phyloP scores from a whole-genome alignment of 495 filamentous ascomycete genomes.

The Penicillium waksmanii region DNA sequence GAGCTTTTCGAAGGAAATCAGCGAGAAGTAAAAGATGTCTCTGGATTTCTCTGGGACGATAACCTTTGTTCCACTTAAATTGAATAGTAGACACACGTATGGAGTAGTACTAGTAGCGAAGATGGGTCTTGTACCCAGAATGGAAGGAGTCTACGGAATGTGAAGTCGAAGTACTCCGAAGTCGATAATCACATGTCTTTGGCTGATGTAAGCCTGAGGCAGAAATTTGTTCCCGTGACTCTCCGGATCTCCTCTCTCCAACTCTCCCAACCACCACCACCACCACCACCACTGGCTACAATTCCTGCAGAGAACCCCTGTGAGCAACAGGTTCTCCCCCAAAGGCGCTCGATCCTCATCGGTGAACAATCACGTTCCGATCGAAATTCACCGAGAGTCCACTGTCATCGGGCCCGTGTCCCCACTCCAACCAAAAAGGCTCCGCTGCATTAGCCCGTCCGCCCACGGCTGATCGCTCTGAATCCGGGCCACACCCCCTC shows the following conservation, averaged over 20 bases:
- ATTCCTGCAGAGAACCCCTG: not conserved
- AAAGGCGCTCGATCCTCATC: constrained; percentile 1
- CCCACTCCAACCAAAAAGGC: constrained; percentile 31
- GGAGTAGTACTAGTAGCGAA: too few relatives aligned
- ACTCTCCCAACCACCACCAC: not conserved
- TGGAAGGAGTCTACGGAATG: too few relatives aligned
- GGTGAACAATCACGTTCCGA: not conserved
- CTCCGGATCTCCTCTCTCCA: not conserved
- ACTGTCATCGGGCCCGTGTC: constrained; percentile 20
- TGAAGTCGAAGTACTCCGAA: too few relatives aligned
- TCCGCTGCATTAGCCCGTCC: constrained; percentile 41
- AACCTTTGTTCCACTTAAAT: too few relatives aligned
- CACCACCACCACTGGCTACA: not conserved
- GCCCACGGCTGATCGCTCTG: constrained; percentile 41
- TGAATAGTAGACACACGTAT: too few relatives aligned
- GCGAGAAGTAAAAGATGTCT: too few relatives aligned
- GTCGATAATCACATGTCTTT: too few relatives aligned
- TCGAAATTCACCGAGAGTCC: constrained; percentile 16
- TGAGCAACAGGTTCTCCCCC: not conserved
- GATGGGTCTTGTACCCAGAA: not conserved
- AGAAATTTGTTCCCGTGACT: not conserved
- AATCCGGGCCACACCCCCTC: constrained; percentile 30
- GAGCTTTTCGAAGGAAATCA: too few relatives aligned
- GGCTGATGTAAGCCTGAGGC: not conserved
- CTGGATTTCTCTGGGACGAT: too few relatives aligned